Evolutionary conservation across 345 rosid genomes (phyloP).

Genomic region (Salix suchowensis): DNA sequence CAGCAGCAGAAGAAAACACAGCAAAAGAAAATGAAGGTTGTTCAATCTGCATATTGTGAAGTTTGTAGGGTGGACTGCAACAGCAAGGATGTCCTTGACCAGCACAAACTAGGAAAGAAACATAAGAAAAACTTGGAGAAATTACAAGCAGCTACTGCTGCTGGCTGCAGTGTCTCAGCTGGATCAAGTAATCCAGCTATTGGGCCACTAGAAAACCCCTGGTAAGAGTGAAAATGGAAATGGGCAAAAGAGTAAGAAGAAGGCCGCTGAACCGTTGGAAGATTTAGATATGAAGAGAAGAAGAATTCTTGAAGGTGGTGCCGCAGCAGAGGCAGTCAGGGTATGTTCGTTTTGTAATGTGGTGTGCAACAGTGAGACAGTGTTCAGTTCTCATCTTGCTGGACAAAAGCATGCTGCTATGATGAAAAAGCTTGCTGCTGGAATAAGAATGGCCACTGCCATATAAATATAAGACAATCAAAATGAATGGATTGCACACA

Average conservation of each 20-base stretch:
- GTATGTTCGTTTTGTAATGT: conserved; percentile 38
- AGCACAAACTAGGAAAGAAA: conserved; percentile 27
- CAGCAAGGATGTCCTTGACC: conserved; percentile 25
- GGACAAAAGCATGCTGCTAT: conserved; percentile 46
- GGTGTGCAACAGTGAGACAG: conserved; percentile 38
- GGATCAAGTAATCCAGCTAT: conserved; percentile 14
- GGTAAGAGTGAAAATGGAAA: conserved; percentile 1
- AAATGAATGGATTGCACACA: background rate
- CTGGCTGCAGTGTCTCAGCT: background rate
- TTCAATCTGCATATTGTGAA: conserved; percentile 26
- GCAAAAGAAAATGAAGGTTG: conserved; percentile 20
- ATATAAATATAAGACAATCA: background rate
- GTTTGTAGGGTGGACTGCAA: conserved; percentile 28
- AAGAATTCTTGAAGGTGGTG: conserved; percentile 32
- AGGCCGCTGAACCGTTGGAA: conserved; percentile 17
- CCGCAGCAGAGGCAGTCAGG: conserved; percentile 36
- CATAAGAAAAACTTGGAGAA: conserved; percentile 31
- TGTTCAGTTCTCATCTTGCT: conserved; percentile 30
- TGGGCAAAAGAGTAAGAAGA: conserved; percentile 19
- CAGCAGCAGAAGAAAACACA: conserved; percentile 17
- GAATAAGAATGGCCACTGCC: conserved; percentile 3
- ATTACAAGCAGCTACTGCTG: conserved; percentile 8
- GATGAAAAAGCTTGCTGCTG: conserved; percentile 28
- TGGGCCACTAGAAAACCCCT: conserved; percentile 33
- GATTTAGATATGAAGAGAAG: conserved; percentile 40